These are phyloP conservation scores for Paramarasmius palmivorus DNA, from an alignment of 1,284 basidiomycete genomes.

Conservation along the genomic window DNA sequence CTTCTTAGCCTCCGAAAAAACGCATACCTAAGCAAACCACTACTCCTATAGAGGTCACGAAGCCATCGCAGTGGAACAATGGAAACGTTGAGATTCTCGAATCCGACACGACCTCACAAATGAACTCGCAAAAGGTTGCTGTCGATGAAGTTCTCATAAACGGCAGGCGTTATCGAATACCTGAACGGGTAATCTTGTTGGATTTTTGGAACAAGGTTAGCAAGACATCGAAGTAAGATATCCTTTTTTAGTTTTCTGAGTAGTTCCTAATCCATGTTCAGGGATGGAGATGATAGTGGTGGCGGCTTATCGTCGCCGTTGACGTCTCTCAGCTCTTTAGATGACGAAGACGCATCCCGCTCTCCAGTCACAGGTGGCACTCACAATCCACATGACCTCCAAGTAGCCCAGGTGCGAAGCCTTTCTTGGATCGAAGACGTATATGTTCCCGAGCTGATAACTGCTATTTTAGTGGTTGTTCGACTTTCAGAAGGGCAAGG, in stretches of 20 bases:
- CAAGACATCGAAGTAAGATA: conserved; percentile 46
- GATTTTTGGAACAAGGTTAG: conserved; percentile 94
- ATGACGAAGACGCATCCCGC: conserved; percentile 51
- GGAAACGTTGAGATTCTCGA: conserved; percentile 90
- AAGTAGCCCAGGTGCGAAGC: conserved; percentile 42
- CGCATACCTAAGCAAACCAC: conserved; percentile 74
- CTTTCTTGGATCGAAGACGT: background rate
- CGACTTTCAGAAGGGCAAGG: conserved; percentile 24
- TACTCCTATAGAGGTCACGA: conserved; percentile 69
- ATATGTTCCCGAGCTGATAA: background rate
- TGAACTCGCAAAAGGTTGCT: conserved; percentile 41
- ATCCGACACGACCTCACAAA: conserved; percentile 47
- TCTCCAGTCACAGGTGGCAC: conserved; percentile 7
- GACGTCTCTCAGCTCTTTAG: conserved; percentile 73
- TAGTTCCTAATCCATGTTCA: conserved; percentile 19
- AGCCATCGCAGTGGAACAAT: conserved; percentile 79
- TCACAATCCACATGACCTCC: conserved; percentile 37
- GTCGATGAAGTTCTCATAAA: conserved; percentile 81
- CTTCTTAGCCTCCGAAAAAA: conserved; percentile 64
- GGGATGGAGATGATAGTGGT: conserved; percentile 43
- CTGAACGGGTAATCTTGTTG: conserved; percentile 87
- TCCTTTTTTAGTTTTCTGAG: conserved; percentile 11
- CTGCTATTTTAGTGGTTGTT: conserved; percentile 34
- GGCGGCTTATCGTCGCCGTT: conserved; percentile 63
- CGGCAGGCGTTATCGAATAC: conserved; percentile 89